These are phyloP conservation scores for Leccinum subatratum DNA, from an alignment of 1,284 basidiomycete species.

Conservation along the genomic window DNA sequence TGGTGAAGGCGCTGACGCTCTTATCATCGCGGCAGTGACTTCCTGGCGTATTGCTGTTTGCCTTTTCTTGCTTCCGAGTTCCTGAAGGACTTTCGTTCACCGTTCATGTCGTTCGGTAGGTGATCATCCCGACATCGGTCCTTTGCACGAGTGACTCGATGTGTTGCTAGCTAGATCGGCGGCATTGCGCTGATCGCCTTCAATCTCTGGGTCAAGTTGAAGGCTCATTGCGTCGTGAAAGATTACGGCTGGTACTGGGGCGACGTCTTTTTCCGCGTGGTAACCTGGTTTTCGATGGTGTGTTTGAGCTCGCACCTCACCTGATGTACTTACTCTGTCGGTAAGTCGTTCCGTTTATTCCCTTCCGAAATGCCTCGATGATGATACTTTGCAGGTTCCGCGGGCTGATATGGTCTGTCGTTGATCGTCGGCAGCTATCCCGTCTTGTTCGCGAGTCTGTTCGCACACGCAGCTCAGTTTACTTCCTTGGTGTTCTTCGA, in stretches of 20 bases:
- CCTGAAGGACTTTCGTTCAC: slow-evolving; percentile 71
- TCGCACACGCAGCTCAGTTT: slow-evolving; percentile 72
- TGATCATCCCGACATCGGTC: background rate
- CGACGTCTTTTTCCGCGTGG: slow-evolving; percentile 94
- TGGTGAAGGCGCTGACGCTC: background rate
- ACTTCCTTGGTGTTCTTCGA: no score
- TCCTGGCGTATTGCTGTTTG: slow-evolving; percentile 94
- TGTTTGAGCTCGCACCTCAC: slow-evolving; percentile 89
- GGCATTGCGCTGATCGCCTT: slow-evolving; percentile 85
- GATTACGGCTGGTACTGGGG: slow-evolving; percentile 97
- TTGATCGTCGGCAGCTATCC: slow-evolving; percentile 56
- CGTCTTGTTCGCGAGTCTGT: slow-evolving; percentile 88
- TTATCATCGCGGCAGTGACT: slow-evolving; percentile 59
- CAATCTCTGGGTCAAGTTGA: slow-evolving; percentile 96
- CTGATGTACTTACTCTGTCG: slow-evolving; percentile 96
- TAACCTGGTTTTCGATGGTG: slow-evolving; percentile 93
- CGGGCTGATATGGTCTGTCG: slow-evolving; percentile 64
- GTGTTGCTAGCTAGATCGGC: slow-evolving; percentile 71
- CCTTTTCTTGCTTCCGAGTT: slow-evolving; percentile 83
- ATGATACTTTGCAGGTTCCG: slow-evolving; percentile 33
- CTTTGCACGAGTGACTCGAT: slow-evolving; percentile 5
- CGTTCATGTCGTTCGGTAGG: slow-evolving; percentile 74
- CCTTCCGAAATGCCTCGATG: background rate
- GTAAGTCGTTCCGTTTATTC: slow-evolving; percentile 37
- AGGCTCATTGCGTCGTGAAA: slow-evolving; percentile 95